Percentiles rank a stretch among this genome's conserved stretches.
Conservation (phyloP, 257 asterid genomes). For the Avicennia marina region DNA sequence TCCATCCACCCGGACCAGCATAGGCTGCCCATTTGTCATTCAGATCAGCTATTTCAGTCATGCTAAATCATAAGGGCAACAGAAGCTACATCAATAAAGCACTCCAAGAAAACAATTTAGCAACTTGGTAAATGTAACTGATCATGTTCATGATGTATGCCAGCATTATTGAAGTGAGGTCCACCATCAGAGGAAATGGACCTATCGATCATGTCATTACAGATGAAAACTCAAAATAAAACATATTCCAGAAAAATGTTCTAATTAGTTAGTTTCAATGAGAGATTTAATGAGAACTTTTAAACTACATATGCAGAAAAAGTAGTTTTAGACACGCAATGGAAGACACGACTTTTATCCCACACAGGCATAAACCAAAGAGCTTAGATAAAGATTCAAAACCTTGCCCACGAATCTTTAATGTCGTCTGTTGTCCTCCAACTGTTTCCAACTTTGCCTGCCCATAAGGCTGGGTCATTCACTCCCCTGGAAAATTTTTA, state of each 20-base stretch:
- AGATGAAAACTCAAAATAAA: no score
- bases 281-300: no score
- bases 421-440: conserved; percentile 97
- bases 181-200: no score
- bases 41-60: conserved; percentile 87
- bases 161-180: no score
- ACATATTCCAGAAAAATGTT: no score
- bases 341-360: background rate
- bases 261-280: no score
- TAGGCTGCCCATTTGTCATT: conserved; percentile 96
- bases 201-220: no score
- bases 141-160: no score
- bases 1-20: conserved; percentile 99
- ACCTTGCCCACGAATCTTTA: conserved; percentile 64
- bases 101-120: no score
- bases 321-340: background rate
- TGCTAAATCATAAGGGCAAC: conserved; percentile 46
- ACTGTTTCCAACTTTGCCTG: conserved; percentile 81
- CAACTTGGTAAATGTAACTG: no score
- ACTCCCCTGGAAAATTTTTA: conserved; percentile 59
- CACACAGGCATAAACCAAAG: background rate
- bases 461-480: conserved; percentile 93
- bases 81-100: conserved; percentile 15
- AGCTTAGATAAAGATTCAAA: no score
- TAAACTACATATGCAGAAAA: background rate